phyloP scores from a whole-genome alignment of 2,329 filamentous ascomycete species.

The Grosmannia serpens region DNA sequence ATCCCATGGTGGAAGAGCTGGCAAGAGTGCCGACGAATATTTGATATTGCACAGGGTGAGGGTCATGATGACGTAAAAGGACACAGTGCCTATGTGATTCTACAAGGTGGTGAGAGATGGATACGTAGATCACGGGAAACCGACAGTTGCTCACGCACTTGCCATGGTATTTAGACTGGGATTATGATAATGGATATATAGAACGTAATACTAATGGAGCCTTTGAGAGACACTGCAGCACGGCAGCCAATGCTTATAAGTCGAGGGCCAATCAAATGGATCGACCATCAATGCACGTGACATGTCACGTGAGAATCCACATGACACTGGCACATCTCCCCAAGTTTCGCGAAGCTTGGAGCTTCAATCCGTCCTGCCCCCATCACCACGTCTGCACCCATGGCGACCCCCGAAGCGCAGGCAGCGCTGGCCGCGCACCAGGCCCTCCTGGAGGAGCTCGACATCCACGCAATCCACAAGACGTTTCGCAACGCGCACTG shows the following conservation, averaged over 20 bases:
- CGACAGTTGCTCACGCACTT: too few relatives aligned
- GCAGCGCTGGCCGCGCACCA: constrained; percentile 76
- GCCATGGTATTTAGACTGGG: too few relatives aligned
- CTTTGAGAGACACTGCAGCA: too few relatives aligned
- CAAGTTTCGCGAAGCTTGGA: not conserved
- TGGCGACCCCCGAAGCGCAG: constrained; percentile 48
- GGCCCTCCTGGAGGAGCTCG: constrained; percentile 77
- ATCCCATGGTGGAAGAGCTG: not conserved
- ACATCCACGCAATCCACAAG: constrained; percentile 77
- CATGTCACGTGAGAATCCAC: not conserved
- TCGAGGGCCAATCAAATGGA: too few relatives aligned
- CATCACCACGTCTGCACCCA: constrained; percentile 3
- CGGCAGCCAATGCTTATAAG: too few relatives aligned
- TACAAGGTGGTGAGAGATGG: too few relatives aligned
- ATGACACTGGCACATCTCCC: not conserved
- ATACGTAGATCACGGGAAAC: not conserved
- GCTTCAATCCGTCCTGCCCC: not conserved
- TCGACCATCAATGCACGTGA: not conserved
- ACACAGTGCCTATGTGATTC: too few relatives aligned
- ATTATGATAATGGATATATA: not conserved
- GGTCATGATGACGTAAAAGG: not conserved
- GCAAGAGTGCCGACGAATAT: not conserved
- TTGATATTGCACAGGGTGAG: not conserved
- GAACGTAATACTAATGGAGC: not conserved
- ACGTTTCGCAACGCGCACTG: constrained; percentile 83